Conservation (phyloP, 1,284 basidiomycete species). For the Ustilago cynodontis region DNA sequence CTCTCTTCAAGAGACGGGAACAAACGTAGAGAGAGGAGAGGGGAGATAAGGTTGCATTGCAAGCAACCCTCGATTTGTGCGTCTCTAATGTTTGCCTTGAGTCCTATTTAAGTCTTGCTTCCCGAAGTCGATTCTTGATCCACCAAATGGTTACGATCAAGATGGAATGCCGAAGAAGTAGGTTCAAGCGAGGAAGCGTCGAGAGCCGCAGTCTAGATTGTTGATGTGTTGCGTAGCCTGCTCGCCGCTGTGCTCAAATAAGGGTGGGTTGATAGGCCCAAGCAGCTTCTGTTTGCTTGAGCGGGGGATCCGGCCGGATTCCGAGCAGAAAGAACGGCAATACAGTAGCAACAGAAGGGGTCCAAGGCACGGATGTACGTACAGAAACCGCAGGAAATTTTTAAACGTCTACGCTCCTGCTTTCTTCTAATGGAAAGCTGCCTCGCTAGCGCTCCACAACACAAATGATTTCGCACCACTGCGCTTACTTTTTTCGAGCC, state of each 20-base stretch:
- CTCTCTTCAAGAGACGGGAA: not conserved
- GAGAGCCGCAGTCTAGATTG: too few relatives aligned
- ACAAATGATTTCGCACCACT: not conserved
- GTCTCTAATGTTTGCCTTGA: not conserved
- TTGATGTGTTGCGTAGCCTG: too few relatives aligned
- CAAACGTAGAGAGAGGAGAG: not conserved
- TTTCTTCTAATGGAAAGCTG: too few relatives aligned
- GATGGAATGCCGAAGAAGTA: not conserved
- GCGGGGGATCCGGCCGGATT: too few relatives aligned
- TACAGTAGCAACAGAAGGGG: not conserved
- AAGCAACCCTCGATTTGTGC: conserved; percentile 7
- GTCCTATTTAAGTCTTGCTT: not conserved
- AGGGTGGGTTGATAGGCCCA: too few relatives aligned
- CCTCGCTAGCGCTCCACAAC: not conserved
- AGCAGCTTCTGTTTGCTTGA: too few relatives aligned
- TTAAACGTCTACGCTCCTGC: too few relatives aligned
- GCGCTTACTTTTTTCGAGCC: too few relatives aligned
- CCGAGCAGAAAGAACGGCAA: too few relatives aligned
- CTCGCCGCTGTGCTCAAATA: too few relatives aligned
- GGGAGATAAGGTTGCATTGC: conserved; percentile 10
- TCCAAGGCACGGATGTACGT: not conserved
- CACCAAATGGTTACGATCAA: not conserved
- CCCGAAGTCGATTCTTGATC: not conserved
- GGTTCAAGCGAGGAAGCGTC: too few relatives aligned
- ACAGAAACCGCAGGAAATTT: too few relatives aligned